Base-by-base conservation (phyloP, 2,329 filamentous ascomycete genomes). In the Talaromyces sp. region DNA sequence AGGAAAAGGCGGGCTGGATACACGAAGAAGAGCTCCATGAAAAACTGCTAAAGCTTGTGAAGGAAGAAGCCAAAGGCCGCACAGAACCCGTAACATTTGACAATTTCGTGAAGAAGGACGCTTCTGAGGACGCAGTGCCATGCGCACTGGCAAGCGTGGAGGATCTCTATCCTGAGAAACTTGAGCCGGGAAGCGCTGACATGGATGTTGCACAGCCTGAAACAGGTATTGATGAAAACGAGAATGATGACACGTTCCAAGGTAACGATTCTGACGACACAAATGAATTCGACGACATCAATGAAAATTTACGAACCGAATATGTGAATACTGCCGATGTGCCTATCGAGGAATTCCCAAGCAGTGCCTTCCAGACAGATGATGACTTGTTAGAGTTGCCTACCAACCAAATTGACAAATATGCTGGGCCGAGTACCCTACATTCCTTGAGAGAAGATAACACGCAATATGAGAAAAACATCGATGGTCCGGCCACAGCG, bases 11-110 rank as follows among this genome's bases (percentile, higher is more conserved):
- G n/a, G 88, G 86, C 0, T 99, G 94, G 93, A 88, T 97, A 59
- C 92, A 97, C 66, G 93, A 97, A 71, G 87, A 91, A 53, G 92
- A 96, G 69, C 93, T 88, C 69, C 80, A 85, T 32, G 79, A 86
- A 50, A 81, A 89, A 66, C 78, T 96, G 1, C 74, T 79, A 31
- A 77, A 83, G 27, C 79, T 95, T 26, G 84, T 90, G 9, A 70
- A 76, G 1, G 80, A 88, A 26, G 92, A 97, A 70, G 82, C 79
- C 62, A 74, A 74, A 5, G 78, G 81, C 41, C 75, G 74, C 27
- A 77, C 17, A 68, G 72, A 6, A 70, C 78, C 10, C 63, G 83
- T 12, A 8, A 80, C 77, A 0, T 92, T 93, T 66, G 84, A 89
- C 29, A 82, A 76, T 0, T 94, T 92, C 72, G 78, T 89, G 7